These are phyloP conservation scores for Lenwebbia sp. DNA, from an alignment of 345 rosid genomes.

Conservation along the genomic window DNA sequence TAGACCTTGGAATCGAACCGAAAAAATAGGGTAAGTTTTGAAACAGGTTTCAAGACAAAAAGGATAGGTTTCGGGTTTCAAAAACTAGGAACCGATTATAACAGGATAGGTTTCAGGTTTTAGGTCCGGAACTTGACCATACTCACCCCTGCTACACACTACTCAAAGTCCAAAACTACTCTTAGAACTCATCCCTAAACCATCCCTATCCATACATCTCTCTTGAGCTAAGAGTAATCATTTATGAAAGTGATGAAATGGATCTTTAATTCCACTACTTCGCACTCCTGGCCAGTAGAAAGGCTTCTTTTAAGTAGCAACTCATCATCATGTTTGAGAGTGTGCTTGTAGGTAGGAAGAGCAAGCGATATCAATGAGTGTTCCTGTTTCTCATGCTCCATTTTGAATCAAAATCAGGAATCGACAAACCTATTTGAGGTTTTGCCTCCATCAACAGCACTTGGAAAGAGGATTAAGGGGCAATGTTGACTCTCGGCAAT, in stretches of 20 bases:
- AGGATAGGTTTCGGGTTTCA: too few relatives aligned
- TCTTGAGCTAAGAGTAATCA: too few relatives aligned
- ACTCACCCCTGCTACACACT: too few relatives aligned
- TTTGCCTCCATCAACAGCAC: background rate
- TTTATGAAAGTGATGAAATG: background rate
- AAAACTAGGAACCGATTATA: too few relatives aligned
- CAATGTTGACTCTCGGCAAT: background rate
- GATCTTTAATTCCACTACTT: background rate
- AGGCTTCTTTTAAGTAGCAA: background rate
- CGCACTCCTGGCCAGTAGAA: background rate
- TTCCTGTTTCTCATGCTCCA: background rate
- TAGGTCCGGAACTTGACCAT: too few relatives aligned
- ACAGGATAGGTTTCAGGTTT: too few relatives aligned
- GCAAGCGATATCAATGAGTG: background rate
- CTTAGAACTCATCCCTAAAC: background rate
- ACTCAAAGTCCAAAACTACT: background rate
- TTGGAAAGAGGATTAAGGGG: background rate
- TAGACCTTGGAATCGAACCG: too few relatives aligned
- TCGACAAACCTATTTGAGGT: background rate
- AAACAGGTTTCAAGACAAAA: too few relatives aligned
- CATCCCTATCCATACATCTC: background rate
- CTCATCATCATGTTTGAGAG: background rate
- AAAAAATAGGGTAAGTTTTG: too few relatives aligned
- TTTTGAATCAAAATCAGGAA: background rate
- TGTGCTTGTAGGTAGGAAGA: background rate